Conservation (phyloP, 2,329 filamentous ascomycete species). For the Clonostachys rhizophaga region DNA sequence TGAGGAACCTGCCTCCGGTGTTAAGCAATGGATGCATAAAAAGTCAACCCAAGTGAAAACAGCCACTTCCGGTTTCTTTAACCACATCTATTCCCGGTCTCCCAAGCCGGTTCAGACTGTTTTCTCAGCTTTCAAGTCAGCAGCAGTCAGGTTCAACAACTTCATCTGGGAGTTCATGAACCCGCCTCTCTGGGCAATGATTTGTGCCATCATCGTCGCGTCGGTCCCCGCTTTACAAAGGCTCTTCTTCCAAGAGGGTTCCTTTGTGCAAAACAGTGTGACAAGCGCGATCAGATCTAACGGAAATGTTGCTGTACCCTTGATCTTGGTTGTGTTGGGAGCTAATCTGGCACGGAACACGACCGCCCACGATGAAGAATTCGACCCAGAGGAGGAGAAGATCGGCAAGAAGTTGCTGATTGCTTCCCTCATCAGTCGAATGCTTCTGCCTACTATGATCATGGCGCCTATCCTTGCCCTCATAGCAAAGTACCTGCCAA, state of each 20-base stretch:
- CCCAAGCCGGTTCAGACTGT: conserved; percentile 39
- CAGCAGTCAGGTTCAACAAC: conserved; percentile 36
- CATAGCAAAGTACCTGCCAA: conserved; percentile 81
- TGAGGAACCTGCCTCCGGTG: too few relatives aligned
- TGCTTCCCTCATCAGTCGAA: conserved; percentile 80
- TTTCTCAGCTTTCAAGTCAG: conserved; percentile 10
- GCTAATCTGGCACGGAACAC: conserved; percentile 94
- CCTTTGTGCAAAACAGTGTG: conserved; percentile 89
- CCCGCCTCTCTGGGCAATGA: conserved; percentile 89
- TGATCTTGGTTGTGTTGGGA: conserved; percentile 92
- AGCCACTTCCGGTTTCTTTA: conserved; percentile 17
- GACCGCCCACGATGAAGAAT: conserved; percentile 58
- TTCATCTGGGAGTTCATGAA: conserved; percentile 90
- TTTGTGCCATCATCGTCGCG: conserved; percentile 55
- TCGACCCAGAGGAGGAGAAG: conserved; percentile 65
- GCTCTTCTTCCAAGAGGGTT: conserved; percentile 83
- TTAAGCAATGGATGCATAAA: too few relatives aligned
- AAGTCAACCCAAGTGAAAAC: conserved; percentile 5
- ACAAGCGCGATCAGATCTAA: conserved; percentile 82
- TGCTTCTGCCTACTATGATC: conserved; percentile 85
- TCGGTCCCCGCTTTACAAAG: conserved; percentile 78
- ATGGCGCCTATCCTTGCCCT: conserved; percentile 90
- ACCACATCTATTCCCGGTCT: conserved; percentile 16
- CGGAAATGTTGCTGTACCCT: conserved; percentile 85
- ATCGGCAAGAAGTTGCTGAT: conserved; percentile 75